phyloP scores from a whole-genome alignment of 306 rosid genomes.

The Hippophae tibetana region DNA sequence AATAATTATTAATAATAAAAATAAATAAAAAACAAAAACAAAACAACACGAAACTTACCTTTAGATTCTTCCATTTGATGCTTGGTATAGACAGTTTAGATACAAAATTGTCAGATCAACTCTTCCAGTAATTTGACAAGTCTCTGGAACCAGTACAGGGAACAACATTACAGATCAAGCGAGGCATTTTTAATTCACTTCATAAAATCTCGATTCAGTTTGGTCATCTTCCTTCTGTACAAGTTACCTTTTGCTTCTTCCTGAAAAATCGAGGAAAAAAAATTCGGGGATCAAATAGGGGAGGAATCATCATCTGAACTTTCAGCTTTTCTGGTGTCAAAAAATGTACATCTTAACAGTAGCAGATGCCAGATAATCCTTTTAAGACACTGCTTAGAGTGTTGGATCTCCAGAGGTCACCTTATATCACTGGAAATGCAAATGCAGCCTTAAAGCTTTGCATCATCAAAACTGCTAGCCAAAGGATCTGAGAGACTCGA shows the following conservation, averaged over 20 bases:
- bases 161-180: no score
- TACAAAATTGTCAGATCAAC: no score
- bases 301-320: neutral
- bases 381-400: constrained; percentile 10
- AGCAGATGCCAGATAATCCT: constrained; percentile 11
- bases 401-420: constrained; percentile 17
- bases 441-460: constrained; percentile 4
- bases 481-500: neutral
- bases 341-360: constrained; percentile 22
- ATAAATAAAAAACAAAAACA: no score
- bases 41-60: no score
- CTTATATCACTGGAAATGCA: neutral
- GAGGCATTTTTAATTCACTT: no score
- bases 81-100: no score
- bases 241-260: neutral
- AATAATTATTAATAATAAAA: no score
- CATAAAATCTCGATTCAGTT: no score
- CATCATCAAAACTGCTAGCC: constrained; percentile 1
- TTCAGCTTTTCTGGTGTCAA: constrained; percentile 7
- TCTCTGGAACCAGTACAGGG: no score
- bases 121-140: no score
- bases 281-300: neutral
- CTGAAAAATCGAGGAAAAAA: constrained; percentile 1
- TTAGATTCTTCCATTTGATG: no score
- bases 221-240: no score